A percentile compares a stretch with the other conserved stretches of the same genome.
phyloP scores from a whole-genome alignment of 371 early-diverging fungal species.

The Syncephalis plumigaleata region DNA sequence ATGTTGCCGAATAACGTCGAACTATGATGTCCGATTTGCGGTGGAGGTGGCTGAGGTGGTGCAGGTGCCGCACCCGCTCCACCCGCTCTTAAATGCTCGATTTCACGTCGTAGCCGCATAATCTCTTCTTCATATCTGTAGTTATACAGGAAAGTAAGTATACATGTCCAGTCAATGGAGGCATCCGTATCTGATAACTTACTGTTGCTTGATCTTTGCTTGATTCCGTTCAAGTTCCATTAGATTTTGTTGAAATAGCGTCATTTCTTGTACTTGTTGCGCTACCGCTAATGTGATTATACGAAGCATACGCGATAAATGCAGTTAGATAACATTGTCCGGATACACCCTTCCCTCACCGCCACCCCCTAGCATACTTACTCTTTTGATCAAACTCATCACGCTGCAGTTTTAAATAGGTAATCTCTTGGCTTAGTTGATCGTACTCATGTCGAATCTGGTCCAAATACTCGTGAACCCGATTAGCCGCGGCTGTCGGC shows the following conservation, averaged over 20 bases:
- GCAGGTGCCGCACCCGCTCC: background rate
- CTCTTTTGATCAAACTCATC: conserved; percentile 83
- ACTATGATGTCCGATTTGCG: conserved; percentile 22
- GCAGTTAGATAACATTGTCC: too few relatives aligned
- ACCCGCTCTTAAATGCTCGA: conserved; percentile 16
- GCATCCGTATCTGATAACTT: conserved; percentile 4
- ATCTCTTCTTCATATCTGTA: conserved; percentile 63
- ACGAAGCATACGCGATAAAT: too few relatives aligned
- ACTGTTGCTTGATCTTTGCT: conserved; percentile 53
- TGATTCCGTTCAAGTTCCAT: conserved; percentile 66
- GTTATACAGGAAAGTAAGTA: background rate
- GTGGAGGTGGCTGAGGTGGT: conserved; percentile 15
- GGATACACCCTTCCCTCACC: too few relatives aligned
- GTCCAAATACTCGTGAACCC: conserved; percentile 69
- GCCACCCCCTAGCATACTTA: too few relatives aligned
- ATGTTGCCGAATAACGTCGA: conserved; percentile 20
- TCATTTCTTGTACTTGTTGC: conserved; percentile 58
- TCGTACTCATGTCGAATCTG: conserved; percentile 71
- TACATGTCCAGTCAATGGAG: background rate
- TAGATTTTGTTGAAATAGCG: conserved; percentile 50
- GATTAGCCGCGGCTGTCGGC: conserved; percentile 30
- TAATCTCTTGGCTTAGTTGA: conserved; percentile 52
- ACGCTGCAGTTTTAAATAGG: conserved; percentile 48
- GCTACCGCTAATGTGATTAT: conserved; percentile 1
- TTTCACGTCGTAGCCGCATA: conserved; percentile 45